Evolutionary conservation across 2,329 filamentous ascomycete genomes (phyloP).

Genomic region (Aspergillus texensis): DNA sequence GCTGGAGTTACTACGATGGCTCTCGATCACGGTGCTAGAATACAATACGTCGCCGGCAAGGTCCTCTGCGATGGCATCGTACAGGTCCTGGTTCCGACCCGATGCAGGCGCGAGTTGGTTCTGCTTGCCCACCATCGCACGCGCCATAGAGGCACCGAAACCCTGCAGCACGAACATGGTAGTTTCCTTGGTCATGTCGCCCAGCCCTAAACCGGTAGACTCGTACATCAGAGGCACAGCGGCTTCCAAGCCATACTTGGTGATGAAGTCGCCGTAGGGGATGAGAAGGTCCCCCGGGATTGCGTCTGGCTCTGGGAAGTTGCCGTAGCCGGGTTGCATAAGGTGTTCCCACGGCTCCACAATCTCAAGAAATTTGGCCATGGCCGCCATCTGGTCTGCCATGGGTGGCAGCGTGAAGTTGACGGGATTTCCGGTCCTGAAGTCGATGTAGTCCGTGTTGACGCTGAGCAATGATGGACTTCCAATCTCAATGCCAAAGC

Average conservation of each 20-base stretch:
- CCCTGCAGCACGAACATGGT: conserved; percentile 19
- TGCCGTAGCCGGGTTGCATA: conserved; percentile 19
- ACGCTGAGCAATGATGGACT: not conserved
- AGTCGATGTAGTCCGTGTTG: conserved; percentile 21
- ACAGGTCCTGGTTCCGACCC: conserved; percentile 45
- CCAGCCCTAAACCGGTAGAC: conserved; percentile 19
- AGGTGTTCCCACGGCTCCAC: conserved; percentile 23
- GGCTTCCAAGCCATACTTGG: conserved; percentile 23
- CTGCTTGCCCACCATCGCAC: conserved; percentile 35
- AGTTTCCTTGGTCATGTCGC: conserved; percentile 16
- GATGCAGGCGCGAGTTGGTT: conserved; percentile 32
- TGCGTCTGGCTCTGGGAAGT: conserved; percentile 17
- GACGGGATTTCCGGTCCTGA: conserved; percentile 19
- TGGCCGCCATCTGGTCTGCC: conserved; percentile 15
- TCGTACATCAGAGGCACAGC: conserved; percentile 19
- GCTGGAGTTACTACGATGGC: conserved; percentile 27
- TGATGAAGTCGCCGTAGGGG: conserved; percentile 26
- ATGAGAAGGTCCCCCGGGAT: conserved; percentile 27
- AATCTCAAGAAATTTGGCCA: conserved; percentile 22
- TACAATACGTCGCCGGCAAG: conserved; percentile 46
- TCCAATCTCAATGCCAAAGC: conserved; percentile 20
- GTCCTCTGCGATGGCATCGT: conserved; percentile 41
- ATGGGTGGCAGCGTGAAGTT: conserved; percentile 7
- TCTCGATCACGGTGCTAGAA: conserved; percentile 36
- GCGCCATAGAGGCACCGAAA: conserved; percentile 23